Conservation (phyloP, 2,329 filamentous ascomycete genomes). For the Drechslerella dactyloides region DNA sequence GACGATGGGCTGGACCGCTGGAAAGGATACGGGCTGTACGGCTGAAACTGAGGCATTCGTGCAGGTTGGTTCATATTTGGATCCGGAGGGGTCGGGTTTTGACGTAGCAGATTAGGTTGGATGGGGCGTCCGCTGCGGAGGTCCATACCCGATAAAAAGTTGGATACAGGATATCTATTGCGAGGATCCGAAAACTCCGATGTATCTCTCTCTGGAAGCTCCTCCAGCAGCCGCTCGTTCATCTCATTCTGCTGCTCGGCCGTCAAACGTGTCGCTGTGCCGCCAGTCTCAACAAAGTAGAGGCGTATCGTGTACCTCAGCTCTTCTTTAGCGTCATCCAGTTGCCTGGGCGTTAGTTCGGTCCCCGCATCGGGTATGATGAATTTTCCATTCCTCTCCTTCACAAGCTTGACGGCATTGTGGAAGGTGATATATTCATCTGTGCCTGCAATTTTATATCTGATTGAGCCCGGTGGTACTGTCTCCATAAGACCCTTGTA, state of each 20-base stretch:
- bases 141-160: not conserved
- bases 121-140: not conserved
- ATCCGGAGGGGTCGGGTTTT: not conserved
- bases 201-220: not conserved
- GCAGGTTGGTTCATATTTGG: not conserved
- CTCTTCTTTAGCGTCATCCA: not conserved
- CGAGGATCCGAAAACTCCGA: not conserved
- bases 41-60: too few relatives aligned
- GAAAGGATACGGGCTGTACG: too few relatives aligned
- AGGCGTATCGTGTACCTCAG: not conserved
- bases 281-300: not conserved
- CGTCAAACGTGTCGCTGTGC: not conserved
- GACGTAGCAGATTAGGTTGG: not conserved
- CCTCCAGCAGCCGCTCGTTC: not conserved
- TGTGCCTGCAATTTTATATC: slow-evolving; percentile 15
- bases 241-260: not conserved
- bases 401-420: slow-evolving; percentile 14
- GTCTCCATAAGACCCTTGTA: slow-evolving; percentile 13
- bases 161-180: not conserved
- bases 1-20: too few relatives aligned
- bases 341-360: not conserved
- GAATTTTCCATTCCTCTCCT: not conserved
- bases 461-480: slow-evolving; percentile 22
- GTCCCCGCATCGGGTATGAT: not conserved
- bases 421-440: slow-evolving; percentile 25